Evolutionary conservation across 305 asterid species (phyloP).

Genomic region (Fraxinus angustifolia): DNA sequence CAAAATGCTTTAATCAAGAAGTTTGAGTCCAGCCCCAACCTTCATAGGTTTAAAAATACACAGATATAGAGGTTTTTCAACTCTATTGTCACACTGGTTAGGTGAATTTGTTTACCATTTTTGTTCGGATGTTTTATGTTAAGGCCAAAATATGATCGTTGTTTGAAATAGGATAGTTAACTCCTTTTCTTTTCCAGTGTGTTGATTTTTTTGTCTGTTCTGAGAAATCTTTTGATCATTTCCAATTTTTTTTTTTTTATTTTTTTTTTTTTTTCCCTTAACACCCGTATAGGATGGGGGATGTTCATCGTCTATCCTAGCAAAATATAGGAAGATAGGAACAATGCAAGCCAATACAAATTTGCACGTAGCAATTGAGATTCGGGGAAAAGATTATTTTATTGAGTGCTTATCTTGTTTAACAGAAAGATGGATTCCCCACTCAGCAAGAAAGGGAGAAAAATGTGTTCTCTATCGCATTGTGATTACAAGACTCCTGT

Average conservation of each 20-base stretch:
- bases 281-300: background rate
- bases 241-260: background rate
- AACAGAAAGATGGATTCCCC: background rate
- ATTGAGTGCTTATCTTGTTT: background rate
- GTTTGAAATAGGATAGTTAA: background rate
- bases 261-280: background rate
- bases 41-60: background rate
- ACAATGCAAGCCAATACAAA: background rate
- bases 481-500: conserved; percentile 67
- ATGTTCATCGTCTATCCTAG: background rate
- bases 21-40: background rate
- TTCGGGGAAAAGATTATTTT: background rate
- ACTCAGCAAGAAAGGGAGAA: background rate
- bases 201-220: background rate
- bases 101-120: background rate
- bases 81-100: background rate
- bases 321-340: background rate
- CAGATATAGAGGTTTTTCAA: background rate
- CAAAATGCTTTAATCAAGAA: background rate
- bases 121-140: background rate
- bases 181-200: background rate
- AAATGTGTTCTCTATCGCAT: conserved; percentile 36
- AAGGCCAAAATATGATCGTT: background rate
- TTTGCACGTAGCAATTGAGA: background rate
- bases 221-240: background rate